A percentile compares a stretch with the other conserved stretches of the same genome.
Conservation (phyloP, 805 yeast genomes). For the Myxozyma neotropica region DNA sequence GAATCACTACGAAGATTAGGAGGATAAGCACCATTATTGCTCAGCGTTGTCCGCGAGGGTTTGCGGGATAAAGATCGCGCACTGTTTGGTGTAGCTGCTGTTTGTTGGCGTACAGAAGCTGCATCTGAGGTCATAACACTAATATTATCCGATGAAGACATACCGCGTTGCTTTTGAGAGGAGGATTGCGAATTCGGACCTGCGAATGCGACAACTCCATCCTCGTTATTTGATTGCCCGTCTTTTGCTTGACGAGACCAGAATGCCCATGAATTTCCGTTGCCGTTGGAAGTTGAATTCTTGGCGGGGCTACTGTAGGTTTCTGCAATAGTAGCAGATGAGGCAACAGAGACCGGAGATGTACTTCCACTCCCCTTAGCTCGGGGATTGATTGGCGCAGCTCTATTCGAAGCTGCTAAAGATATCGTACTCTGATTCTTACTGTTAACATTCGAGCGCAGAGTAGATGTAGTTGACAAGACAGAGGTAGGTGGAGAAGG, state of each 20-base stretch:
- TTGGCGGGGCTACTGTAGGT: background rate
- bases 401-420: conserved; percentile 1
- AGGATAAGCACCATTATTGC: conserved; percentile 5
- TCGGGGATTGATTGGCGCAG: background rate
- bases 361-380: conserved; percentile 4
- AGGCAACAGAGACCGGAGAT: background rate
- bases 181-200: conserved; percentile 17
- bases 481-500: conserved; percentile 34
- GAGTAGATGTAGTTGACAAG: conserved; percentile 25
- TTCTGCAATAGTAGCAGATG: background rate
- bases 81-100: background rate
- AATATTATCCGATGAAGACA: conserved; percentile 3
- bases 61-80: background rate
- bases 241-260: conserved; percentile 25
- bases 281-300: background rate
- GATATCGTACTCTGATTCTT: conserved; percentile 19
- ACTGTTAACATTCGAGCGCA: conserved; percentile 26
- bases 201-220: conserved; percentile 28
- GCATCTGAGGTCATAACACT: conserved; percentile 22
- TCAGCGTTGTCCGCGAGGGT: conserved; percentile 3
- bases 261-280: conserved; percentile 27
- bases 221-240: conserved; percentile 8
- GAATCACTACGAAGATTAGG: conserved; percentile 7
- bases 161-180: conserved; percentile 20
- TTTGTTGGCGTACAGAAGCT: background rate